phyloP scores from a whole-genome alignment of 208 protist species.

The Strigomonas galati region DNA sequence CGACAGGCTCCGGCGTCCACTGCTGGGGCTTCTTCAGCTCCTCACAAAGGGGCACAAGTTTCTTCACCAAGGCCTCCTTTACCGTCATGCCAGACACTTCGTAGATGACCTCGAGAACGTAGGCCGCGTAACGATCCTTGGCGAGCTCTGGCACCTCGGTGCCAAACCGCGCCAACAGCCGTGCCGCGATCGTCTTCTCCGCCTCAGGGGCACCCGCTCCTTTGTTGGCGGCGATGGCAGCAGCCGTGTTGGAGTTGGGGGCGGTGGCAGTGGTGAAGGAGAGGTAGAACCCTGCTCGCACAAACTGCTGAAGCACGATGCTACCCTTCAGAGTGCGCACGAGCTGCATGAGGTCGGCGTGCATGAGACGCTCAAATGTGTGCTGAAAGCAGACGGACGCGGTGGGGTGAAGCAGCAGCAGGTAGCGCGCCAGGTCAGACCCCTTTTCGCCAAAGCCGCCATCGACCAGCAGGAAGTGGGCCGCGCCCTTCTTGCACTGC shows the following conservation, averaged over 20 bases:
- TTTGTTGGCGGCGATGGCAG: slow-evolving; percentile 5
- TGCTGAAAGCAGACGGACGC: slow-evolving; percentile 59
- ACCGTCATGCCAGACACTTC: slow-evolving; percentile 50
- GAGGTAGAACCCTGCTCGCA: slow-evolving; percentile 31
- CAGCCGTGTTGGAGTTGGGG: slow-evolving; percentile 3
- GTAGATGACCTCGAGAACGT: slow-evolving; percentile 77
- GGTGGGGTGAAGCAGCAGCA: slow-evolving; percentile 63
- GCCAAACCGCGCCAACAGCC: slow-evolving; percentile 61
- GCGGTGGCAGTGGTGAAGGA: slow-evolving; percentile 12
- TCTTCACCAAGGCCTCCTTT: slow-evolving; percentile 78
- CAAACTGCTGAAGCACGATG: slow-evolving; percentile 76
- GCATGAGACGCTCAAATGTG: slow-evolving; percentile 63
- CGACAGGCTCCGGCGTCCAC: not conserved
- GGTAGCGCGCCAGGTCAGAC: slow-evolving; percentile 60
- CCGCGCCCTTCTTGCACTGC: slow-evolving; percentile 39
- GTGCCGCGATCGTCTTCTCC: slow-evolving; percentile 19
- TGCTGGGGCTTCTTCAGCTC: slow-evolving; percentile 16
- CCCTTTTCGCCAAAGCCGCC: slow-evolving; percentile 45
- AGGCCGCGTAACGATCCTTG: slow-evolving; percentile 63
- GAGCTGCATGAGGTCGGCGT: slow-evolving; percentile 52
- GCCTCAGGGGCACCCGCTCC: not conserved
- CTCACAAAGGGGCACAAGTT: slow-evolving; percentile 65
- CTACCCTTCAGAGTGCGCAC: slow-evolving; percentile 54
- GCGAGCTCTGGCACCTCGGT: slow-evolving; percentile 38
- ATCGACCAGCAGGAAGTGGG: slow-evolving; percentile 71